Conservation (phyloP, 2,329 filamentous ascomycete species). For the Exophiala alcalophila region DNA sequence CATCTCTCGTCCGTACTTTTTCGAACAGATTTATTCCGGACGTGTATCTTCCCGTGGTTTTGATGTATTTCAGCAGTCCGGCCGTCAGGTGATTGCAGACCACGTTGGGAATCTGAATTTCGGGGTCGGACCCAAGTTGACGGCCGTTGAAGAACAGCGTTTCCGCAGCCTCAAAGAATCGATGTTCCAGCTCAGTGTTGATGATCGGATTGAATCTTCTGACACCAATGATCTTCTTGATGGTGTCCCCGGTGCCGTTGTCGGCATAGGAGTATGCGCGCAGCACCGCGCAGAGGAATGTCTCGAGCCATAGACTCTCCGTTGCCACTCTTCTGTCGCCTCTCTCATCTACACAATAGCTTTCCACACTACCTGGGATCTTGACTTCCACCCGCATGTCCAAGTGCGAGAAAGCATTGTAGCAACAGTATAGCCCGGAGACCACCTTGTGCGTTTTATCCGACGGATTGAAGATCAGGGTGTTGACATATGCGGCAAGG, state of each 20-base stretch:
- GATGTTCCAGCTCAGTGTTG: constrained; percentile 96
- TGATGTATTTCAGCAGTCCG: constrained; percentile 91
- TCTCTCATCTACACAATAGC: constrained; percentile 94
- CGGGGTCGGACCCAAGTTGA: constrained; percentile 92
- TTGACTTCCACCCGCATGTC: constrained; percentile 99
- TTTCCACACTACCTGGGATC: constrained; percentile 93
- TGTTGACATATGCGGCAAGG: constrained; percentile 97
- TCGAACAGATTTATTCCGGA: constrained; percentile 98
- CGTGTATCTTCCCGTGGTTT: constrained; percentile 88
- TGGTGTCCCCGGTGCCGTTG: constrained; percentile 87
- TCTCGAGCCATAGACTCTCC: constrained; percentile 94
- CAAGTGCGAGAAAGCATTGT: constrained; percentile 97
- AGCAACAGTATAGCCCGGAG: constrained; percentile 94
- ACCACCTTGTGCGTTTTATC: constrained; percentile 86
- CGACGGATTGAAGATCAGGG: constrained; percentile 82
- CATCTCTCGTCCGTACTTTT: constrained; percentile 84
- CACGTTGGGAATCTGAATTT: constrained; percentile 94
- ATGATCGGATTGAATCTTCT: constrained; percentile 96
- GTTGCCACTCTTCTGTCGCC: constrained; percentile 92
- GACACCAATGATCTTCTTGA: constrained; percentile 96
- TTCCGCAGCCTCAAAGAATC: constrained; percentile 90
- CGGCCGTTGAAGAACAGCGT: constrained; percentile 92
- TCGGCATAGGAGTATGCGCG: constrained; percentile 96
- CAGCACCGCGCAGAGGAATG: constrained; percentile 91
- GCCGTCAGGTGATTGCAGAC: constrained; percentile 94